Evolutionary conservation across 768 basidiomycete genomes (phyloP).

Genomic region (Kwoniella dejecticola): DNA sequence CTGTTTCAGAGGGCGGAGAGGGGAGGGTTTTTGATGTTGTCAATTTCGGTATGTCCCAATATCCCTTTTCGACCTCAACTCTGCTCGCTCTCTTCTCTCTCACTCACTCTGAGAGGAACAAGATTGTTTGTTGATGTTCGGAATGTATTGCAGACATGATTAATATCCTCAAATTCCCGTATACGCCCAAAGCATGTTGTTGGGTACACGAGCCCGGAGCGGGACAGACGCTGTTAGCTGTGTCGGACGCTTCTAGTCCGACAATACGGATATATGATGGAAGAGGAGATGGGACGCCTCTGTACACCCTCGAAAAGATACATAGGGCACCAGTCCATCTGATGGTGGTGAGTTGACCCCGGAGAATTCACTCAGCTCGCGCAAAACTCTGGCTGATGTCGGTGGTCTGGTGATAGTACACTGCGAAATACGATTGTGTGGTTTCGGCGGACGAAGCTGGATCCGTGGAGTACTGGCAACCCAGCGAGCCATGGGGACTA

Average conservation of each 20-base stretch:
- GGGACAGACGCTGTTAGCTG: conserved; percentile 81
- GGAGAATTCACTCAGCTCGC: background rate
- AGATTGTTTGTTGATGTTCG: background rate
- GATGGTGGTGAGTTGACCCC: conserved; percentile 72
- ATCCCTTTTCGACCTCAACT: no score
- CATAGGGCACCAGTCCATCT: conserved; percentile 89
- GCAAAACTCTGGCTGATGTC: background rate
- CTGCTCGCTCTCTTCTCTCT: background rate
- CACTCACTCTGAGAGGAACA: no score
- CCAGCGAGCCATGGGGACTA: conserved; percentile 79
- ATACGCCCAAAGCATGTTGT: conserved; percentile 81
- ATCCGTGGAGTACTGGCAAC: conserved; percentile 96
- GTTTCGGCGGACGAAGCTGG: conserved; percentile 93
- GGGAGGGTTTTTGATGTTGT: conserved; percentile 97
- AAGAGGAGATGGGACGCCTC: conserved; percentile 75
- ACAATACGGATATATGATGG: conserved; percentile 88
- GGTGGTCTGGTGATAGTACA: conserved; percentile 80
- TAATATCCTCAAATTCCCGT: conserved; percentile 90
- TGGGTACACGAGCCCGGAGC: conserved; percentile 92
- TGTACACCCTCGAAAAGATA: conserved; percentile 73
- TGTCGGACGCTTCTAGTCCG: conserved; percentile 79
- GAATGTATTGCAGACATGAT: conserved; percentile 77
- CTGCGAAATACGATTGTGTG: conserved; percentile 83
- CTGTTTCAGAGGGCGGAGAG: conserved; percentile 83
- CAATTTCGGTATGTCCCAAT: conserved; percentile 93